These are phyloP conservation scores for Volvariella volvacea DNA, from an alignment of 1,284 basidiomycete genomes.

Conservation along the genomic window DNA sequence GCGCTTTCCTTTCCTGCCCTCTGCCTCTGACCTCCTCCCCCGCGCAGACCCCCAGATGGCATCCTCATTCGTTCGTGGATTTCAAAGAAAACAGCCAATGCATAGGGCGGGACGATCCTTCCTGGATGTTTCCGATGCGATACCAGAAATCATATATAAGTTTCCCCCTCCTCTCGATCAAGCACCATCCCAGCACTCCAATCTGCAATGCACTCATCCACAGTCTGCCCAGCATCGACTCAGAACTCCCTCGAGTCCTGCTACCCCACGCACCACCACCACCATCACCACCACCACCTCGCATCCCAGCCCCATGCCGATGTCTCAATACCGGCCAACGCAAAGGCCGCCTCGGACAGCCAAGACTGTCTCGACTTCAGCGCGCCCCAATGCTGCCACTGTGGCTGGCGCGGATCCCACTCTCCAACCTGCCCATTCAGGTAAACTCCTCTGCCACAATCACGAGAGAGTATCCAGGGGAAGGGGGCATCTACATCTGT, in stretches of 20 bases:
- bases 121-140: no score
- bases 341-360: no score
- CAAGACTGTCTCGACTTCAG: constrained; percentile 26
- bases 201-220: constrained; percentile 4
- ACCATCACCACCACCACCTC: constrained; percentile 12
- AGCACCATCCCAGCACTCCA: constrained; percentile 9
- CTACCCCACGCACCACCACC: constrained; percentile 10
- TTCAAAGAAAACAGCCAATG: no score
- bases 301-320: constrained; percentile 11
- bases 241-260: constrained; percentile 2
- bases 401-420: constrained; percentile 62
- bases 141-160: no score
- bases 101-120: no score
- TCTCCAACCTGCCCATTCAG: constrained; percentile 65
- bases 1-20: no score
- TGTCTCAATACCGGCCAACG: constrained; percentile 7
- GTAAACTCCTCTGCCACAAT: constrained; percentile 17
- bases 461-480: not conserved
- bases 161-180: constrained; percentile 9
- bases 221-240: constrained; percentile 2
- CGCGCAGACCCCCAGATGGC: no score
- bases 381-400: constrained; percentile 71
- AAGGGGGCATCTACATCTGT: no score
- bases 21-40: no score
- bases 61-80: no score